phyloP scores from a whole-genome alignment of 306 rosid species.

The Rosa rugosa region DNA sequence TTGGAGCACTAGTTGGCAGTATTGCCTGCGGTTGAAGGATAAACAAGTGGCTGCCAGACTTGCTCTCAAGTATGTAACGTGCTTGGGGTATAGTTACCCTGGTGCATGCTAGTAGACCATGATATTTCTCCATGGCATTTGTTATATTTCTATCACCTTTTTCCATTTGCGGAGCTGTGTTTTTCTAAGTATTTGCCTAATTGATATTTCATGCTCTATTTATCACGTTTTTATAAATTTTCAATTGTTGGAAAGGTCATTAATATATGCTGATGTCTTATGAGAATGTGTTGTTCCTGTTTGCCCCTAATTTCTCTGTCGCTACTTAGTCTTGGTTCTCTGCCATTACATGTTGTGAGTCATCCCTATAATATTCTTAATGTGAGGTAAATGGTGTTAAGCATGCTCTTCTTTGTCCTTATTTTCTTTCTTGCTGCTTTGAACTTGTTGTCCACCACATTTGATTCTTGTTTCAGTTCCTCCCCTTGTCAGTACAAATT shows the following conservation, averaged over 20 bases:
- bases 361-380: background rate
- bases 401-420: background rate
- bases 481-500: background rate
- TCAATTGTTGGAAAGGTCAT: background rate
- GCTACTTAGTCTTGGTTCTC: background rate
- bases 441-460: background rate
- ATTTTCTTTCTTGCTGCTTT: background rate
- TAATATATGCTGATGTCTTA: background rate
- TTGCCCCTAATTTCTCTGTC: background rate
- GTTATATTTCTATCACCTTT: slow-evolving; percentile 6
- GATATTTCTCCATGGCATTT: slow-evolving; percentile 8
- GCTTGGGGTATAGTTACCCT: slow-evolving; percentile 19
- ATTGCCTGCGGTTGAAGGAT: slow-evolving; percentile 93
- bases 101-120: slow-evolving; percentile 15
- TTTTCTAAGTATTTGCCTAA: background rate
- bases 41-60: slow-evolving; percentile 89
- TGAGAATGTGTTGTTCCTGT: background rate
- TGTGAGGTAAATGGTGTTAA: background rate
- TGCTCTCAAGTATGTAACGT: slow-evolving; percentile 68
- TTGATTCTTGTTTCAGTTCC: background rate
- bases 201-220: background rate
- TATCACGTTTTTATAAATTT: background rate
- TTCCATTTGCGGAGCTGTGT: slow-evolving; percentile 6
- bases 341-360: background rate
- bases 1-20: slow-evolving; percentile 95